Conservation (phyloP, 2,329 filamentous ascomycete genomes). For the Dactylella cylindrospora region DNA sequence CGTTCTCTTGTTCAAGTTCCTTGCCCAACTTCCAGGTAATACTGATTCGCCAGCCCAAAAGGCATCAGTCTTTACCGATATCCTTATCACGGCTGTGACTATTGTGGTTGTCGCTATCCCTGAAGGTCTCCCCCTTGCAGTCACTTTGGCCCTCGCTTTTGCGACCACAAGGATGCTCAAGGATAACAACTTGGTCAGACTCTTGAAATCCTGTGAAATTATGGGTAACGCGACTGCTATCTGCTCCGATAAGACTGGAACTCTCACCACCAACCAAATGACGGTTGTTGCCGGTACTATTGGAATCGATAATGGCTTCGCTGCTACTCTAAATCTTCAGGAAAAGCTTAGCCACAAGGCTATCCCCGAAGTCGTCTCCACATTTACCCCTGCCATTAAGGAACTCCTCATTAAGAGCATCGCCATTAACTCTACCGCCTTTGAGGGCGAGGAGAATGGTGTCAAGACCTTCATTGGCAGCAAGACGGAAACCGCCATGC, state of each 20-base stretch:
- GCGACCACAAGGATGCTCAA: conserved; percentile 75
- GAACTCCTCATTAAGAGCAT: conserved; percentile 63
- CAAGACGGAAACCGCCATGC: conserved; percentile 73
- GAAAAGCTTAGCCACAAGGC: conserved; percentile 36
- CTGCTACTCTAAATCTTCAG: conserved; percentile 48
- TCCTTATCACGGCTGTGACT: conserved; percentile 75
- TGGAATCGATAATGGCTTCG: conserved; percentile 61
- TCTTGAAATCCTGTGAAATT: conserved; percentile 75
- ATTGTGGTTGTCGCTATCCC: conserved; percentile 79
- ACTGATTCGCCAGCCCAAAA: conserved; percentile 66
- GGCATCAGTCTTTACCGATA: conserved; percentile 74
- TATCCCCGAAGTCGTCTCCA: conserved; percentile 44
- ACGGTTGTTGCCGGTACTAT: conserved; percentile 65
- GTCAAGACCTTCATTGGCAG: conserved; percentile 69
- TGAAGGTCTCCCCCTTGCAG: conserved; percentile 73
- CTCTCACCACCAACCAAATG: conserved; percentile 70
- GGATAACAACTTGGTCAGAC: conserved; percentile 74
- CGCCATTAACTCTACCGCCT: conserved; percentile 70
- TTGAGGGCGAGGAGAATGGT: conserved; percentile 72
- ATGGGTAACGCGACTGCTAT: conserved; percentile 77
- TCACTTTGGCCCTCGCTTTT: conserved; percentile 75
- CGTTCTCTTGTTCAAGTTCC: conserved; percentile 81
- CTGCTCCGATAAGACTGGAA: conserved; percentile 69
- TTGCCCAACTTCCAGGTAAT: conserved; percentile 65
- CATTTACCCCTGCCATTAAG: conserved; percentile 52